A percentile compares a stretch with the other conserved stretches of the same genome.
These are phyloP conservation scores for Puccinia novopanici DNA, from an alignment of 1,284 basidiomycete species.

Conservation along the genomic window DNA sequence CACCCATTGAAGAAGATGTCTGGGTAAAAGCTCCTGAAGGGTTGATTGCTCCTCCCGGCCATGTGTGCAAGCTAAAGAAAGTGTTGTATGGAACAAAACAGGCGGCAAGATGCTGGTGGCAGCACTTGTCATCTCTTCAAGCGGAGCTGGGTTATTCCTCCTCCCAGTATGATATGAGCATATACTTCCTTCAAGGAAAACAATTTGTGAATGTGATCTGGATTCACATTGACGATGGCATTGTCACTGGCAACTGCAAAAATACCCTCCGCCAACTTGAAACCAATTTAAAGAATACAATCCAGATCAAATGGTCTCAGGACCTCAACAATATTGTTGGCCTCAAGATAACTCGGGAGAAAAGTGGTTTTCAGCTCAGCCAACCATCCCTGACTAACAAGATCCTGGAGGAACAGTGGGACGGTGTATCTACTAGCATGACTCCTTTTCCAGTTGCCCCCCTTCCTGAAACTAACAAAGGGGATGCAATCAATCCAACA, in stretches of 20 bases:
- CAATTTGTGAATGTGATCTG: neutral
- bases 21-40: conserved; percentile 16
- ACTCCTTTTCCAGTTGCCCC: neutral
- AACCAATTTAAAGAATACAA: neutral
- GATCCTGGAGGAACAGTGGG: neutral
- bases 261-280: neutral
- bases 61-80: conserved; percentile 7
- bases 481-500: neutral
- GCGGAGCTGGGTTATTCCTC: conserved; percentile 9
- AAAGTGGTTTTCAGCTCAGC: neutral
- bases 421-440: neutral
- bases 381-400: neutral
- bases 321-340: conserved; percentile 5
- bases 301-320: neutral
- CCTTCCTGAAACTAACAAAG: neutral
- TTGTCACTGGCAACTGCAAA: neutral
- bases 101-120: conserved; percentile 17
- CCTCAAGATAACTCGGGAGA: neutral
- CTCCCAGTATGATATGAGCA: neutral
- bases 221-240: conserved; percentile 18
- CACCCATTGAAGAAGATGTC: neutral
- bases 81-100: conserved; percentile 22
- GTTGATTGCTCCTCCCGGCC: neutral
- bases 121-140: neutral
- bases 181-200: neutral